Percentiles rank a stretch among this genome's conserved stretches.
Conservation (phyloP, 2,329 filamentous ascomycete genomes). For the Elsinoe necatrix region DNA sequence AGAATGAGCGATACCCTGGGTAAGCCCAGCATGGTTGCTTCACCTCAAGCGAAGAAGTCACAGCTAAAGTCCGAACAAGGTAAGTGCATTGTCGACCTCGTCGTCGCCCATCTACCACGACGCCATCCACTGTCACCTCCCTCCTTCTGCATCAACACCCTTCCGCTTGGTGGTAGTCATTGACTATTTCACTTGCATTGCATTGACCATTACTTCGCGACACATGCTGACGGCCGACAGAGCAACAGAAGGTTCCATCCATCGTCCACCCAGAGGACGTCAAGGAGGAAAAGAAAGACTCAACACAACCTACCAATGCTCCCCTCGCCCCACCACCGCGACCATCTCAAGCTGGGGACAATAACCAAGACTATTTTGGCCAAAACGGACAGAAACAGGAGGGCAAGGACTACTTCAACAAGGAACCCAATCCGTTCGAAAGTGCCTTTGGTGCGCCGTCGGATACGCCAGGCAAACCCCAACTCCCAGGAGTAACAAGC, state of each 20-base stretch:
- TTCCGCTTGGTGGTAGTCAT: background rate
- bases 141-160: too few relatives aligned
- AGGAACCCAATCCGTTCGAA: slow-evolving; percentile 95
- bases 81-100: background rate
- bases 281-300: slow-evolving; percentile 23
- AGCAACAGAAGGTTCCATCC: slow-evolving; percentile 25
- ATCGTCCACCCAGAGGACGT: slow-evolving; percentile 30
- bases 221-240: background rate
- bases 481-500: slow-evolving; percentile 81
- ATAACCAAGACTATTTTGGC: slow-evolving; percentile 45
- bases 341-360: slow-evolving; percentile 31
- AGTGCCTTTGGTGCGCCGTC: slow-evolving; percentile 71
- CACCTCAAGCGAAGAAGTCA: slow-evolving; percentile 12
- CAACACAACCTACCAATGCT: slow-evolving; percentile 32
- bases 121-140: background rate
- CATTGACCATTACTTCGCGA: background rate
- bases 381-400: slow-evolving; percentile 20
- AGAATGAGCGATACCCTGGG: slow-evolving; percentile 8
- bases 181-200: background rate
- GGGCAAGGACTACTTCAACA: slow-evolving; percentile 48
- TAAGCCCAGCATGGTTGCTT: slow-evolving; percentile 3
- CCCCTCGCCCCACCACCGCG: slow-evolving; percentile 47
- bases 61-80: slow-evolving; percentile 12
- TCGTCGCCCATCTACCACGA: background rate
- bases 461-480: slow-evolving; percentile 71